These are phyloP conservation scores for Hemileccinum rubropunctum DNA, from an alignment of 768 basidiomycete genomes.

Conservation along the genomic window DNA sequence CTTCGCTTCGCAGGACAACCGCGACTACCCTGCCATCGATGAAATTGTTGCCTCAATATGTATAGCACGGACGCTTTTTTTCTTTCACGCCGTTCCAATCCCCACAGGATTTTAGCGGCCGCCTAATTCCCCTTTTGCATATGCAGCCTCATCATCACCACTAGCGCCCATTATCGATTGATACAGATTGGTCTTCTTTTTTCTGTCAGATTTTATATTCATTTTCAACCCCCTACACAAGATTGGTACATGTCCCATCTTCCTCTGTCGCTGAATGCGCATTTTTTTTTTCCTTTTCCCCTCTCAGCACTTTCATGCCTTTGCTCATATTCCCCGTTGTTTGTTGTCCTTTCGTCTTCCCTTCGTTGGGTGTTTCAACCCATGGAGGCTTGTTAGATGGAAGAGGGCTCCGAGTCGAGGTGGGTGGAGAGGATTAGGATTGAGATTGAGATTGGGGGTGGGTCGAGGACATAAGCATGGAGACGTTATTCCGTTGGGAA, in stretches of 20 bases:
- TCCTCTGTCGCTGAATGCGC: slow-evolving; percentile 22
- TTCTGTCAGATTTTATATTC: slow-evolving; percentile 27
- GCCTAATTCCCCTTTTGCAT: slow-evolving; percentile 30
- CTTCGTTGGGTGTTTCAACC: slow-evolving; percentile 40
- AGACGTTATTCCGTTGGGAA: slow-evolving; percentile 2
- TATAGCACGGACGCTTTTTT: slow-evolving; percentile 76
- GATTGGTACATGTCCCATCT: slow-evolving; percentile 25
- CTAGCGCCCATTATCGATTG: slow-evolving; percentile 34
- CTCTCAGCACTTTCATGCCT: slow-evolving; percentile 22
- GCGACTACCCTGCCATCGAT: slow-evolving; percentile 26
- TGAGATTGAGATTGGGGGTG: not conserved
- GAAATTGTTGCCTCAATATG: slow-evolving; percentile 40
- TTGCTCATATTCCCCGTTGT: slow-evolving; percentile 29
- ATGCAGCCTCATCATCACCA: slow-evolving; percentile 21
- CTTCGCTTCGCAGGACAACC: slow-evolving; percentile 18
- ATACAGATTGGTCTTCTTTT: slow-evolving; percentile 24
- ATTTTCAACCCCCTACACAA: slow-evolving; percentile 11
- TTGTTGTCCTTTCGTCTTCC: slow-evolving; percentile 71
- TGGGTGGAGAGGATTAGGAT: slow-evolving; percentile 11
- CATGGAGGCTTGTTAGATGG: slow-evolving; percentile 57
- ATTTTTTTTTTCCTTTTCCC: slow-evolving; percentile 16
- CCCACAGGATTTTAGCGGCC: slow-evolving; percentile 22
- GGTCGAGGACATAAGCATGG: slow-evolving; percentile 1
- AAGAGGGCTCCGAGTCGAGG: slow-evolving; percentile 63
- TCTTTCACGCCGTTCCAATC: slow-evolving; percentile 46